Conservation (phyloP, 1,284 basidiomycete genomes). For the Hypsizygus ulmarius region DNA sequence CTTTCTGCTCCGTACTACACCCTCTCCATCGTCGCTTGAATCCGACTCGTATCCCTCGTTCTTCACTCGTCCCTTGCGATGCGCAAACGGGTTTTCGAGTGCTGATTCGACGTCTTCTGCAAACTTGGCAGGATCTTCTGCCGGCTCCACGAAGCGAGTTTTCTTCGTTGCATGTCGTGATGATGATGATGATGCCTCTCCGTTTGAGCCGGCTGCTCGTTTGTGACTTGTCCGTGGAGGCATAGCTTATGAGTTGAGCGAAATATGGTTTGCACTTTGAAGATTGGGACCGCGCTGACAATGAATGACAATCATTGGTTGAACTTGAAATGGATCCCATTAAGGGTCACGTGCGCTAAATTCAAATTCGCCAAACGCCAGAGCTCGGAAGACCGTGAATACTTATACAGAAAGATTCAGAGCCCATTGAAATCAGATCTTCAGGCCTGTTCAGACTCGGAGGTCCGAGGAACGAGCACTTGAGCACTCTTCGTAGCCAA, state of each 20-base stretch:
- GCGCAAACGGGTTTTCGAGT: conserved; percentile 59
- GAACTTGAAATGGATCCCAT: too few species aligned
- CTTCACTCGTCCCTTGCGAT: conserved; percentile 68
- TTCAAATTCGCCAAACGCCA: too few species aligned
- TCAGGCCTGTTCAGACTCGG: too few species aligned
- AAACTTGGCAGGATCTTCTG: conserved; percentile 70
- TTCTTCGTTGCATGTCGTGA: conserved; percentile 53
- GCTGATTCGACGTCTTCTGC: conserved; percentile 71
- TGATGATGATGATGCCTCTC: conserved; percentile 34
- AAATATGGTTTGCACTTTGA: conserved; percentile 5
- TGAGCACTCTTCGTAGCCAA: too few species aligned
- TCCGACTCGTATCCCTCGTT: conserved; percentile 93
- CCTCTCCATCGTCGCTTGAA: conserved; percentile 89
- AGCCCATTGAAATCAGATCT: too few species aligned
- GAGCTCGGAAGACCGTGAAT: too few species aligned
- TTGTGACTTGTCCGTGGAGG: conserved; percentile 51
- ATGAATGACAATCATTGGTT: too few species aligned
- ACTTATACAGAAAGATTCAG: too few species aligned
- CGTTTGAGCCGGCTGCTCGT: conserved; percentile 48
- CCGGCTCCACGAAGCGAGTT: conserved; percentile 77
- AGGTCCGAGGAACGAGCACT: too few species aligned
- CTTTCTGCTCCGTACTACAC: conserved; percentile 77
- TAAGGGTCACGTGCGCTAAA: too few species aligned
- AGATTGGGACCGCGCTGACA: neutral
- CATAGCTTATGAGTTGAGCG: conserved; percentile 34